These are phyloP conservation scores for Orobanche coerulescens DNA, from an alignment of 257 asterid genomes.

Conservation along the genomic window DNA sequence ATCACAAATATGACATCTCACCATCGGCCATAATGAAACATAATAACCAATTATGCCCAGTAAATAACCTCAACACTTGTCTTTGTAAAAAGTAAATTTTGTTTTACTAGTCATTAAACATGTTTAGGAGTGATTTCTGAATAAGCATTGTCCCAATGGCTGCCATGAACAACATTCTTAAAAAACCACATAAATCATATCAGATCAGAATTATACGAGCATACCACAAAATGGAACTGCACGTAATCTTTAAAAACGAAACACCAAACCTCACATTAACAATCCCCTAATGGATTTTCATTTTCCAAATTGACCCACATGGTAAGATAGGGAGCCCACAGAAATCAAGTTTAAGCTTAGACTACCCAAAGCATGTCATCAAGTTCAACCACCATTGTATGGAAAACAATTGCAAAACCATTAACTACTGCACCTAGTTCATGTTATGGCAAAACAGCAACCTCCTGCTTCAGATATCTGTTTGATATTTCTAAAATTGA, in stretches of 20 bases:
- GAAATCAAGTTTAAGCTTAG: neutral
- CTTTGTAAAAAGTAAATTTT: neutral
- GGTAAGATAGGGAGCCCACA: neutral
- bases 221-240: neutral
- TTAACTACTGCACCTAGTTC: neutral
- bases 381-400: neutral
- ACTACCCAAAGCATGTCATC: neutral
- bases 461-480: conserved; percentile 8
- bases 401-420: neutral
- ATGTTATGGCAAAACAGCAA: conserved; percentile 11
- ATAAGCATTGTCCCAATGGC: too few species aligned
- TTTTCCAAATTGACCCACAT: neutral
- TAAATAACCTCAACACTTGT: neutral
- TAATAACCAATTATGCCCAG: neutral
- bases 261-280: neutral
- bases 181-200: neutral
- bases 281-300: neutral
- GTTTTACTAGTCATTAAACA: neutral
- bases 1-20: neutral
- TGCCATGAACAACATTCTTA: too few species aligned
- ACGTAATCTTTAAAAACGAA: neutral
- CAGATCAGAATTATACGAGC: neutral
- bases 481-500: conserved; percentile 8
- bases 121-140: too few species aligned
- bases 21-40: neutral